Evolutionary conservation across 768 basidiomycete species (phyloP).

Genomic region (Termitomyces bulborhizus): DNA sequence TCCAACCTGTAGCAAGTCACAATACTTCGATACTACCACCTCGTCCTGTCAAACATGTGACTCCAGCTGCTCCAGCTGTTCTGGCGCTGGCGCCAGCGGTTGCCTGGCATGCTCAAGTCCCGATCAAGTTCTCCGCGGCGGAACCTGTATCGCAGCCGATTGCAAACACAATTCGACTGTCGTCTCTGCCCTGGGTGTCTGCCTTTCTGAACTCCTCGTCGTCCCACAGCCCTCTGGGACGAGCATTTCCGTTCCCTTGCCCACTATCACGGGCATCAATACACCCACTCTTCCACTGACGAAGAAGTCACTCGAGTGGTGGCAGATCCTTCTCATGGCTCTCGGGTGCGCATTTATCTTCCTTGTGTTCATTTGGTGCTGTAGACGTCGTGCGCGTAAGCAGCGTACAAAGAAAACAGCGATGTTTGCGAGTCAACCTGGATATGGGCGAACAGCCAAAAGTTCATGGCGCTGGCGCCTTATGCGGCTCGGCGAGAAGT

Average conservation of each 20-base stretch:
- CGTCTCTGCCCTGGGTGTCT: constrained; percentile 68
- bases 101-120: constrained; percentile 53
- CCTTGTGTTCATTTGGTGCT: constrained; percentile 56
- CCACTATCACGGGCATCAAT: constrained; percentile 50
- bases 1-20: constrained; percentile 60
- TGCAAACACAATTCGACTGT: constrained; percentile 52
- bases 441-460: constrained; percentile 28
- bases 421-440: constrained; percentile 41
- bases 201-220: constrained; percentile 64
- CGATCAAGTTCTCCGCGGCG: constrained; percentile 36
- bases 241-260: constrained; percentile 39
- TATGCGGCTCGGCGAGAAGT: constrained; percentile 47
- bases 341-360: constrained; percentile 80
- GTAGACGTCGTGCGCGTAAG: constrained; percentile 63
- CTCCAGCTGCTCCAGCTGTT: constrained; percentile 58
- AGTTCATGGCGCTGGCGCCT: constrained; percentile 52
- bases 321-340: constrained; percentile 81
- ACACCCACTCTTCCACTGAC: constrained; percentile 32
- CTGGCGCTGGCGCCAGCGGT: constrained; percentile 44
- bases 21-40: constrained; percentile 64
- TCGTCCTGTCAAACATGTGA: constrained; percentile 65
- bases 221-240: constrained; percentile 43
- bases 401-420: constrained; percentile 61
- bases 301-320: constrained; percentile 54
- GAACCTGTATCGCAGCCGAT: constrained; percentile 50